These are phyloP conservation scores for Fusarium penzigii DNA, from an alignment of 2,329 filamentous ascomycete genomes.

Conservation along the genomic window DNA sequence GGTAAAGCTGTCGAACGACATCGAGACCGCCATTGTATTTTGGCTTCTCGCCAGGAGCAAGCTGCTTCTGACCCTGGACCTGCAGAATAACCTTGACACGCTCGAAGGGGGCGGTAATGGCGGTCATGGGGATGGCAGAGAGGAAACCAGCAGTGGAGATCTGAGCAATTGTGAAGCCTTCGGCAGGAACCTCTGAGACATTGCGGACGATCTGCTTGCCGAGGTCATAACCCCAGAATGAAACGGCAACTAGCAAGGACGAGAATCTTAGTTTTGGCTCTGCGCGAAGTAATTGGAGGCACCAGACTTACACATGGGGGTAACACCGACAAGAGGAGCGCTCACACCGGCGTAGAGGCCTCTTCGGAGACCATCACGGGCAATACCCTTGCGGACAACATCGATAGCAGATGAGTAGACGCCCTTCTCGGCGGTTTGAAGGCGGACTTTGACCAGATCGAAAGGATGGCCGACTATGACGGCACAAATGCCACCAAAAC, in stretches of 20 bases:
- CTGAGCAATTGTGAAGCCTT: conserved; percentile 81
- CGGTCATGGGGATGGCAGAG: conserved; percentile 94
- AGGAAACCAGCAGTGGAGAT: conserved; percentile 94
- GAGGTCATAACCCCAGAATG: conserved; percentile 87
- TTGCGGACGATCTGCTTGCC: conserved; percentile 84
- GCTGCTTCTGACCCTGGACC: conserved; percentile 91
- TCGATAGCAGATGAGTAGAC: conserved; percentile 90
- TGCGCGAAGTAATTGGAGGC: neutral
- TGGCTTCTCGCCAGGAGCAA: conserved; percentile 86
- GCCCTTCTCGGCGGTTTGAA: conserved; percentile 94
- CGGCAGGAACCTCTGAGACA: conserved; percentile 63
- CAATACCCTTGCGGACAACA: conserved; percentile 85
- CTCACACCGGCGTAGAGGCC: conserved; percentile 97
- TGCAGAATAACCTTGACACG: conserved; percentile 98
- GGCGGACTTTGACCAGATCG: conserved; percentile 93
- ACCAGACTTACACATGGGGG: conserved; percentile 87
- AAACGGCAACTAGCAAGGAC: conserved; percentile 60
- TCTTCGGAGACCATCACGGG: conserved; percentile 75
- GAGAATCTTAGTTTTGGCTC: conserved; percentile 1
- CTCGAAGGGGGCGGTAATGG: conserved; percentile 98
- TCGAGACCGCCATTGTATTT: conserved; percentile 86
- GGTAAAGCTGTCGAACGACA: conserved; percentile 91
- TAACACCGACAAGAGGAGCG: conserved; percentile 91
- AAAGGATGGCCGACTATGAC: conserved; percentile 96
- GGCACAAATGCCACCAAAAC: conserved; percentile 90